A percentile compares a stretch with the other conserved stretches of the same genome.
Conservation (phyloP, 1,284 basidiomycete genomes). For the Cryptococcus deneoformans region DNA sequence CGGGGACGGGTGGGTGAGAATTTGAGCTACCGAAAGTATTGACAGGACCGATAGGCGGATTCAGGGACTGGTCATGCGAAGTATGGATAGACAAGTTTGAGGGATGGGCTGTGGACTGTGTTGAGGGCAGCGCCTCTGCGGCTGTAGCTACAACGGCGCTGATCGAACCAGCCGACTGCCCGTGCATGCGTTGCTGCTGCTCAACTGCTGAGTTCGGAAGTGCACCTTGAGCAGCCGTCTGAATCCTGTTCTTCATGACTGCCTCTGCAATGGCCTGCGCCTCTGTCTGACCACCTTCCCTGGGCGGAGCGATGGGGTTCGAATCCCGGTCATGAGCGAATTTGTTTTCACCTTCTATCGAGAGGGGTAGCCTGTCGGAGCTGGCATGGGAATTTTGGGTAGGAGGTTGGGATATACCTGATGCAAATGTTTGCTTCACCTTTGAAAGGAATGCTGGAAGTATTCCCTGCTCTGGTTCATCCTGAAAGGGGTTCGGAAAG, state of each 20-base stretch:
- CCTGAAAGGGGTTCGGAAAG: constrained; percentile 47
- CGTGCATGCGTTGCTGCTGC: too few relatives aligned
- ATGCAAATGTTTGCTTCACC: constrained; percentile 44
- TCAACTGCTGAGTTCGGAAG: too few relatives aligned
- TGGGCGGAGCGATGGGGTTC: not conserved
- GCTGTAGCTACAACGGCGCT: not conserved
- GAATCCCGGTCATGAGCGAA: not conserved
- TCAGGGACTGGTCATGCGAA: not conserved
- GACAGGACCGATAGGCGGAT: constrained; percentile 15
- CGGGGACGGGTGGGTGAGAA: constrained; percentile 5
- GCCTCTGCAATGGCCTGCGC: constrained; percentile 44
- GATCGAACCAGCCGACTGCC: too few relatives aligned
- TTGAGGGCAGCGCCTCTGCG: not conserved
- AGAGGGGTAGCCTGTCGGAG: not conserved
- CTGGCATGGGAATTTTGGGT: not conserved
- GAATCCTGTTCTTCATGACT: constrained; percentile 16
- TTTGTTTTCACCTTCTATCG: constrained; percentile 2
- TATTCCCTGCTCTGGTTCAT: constrained; percentile 48
- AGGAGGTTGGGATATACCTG: constrained; percentile 1
- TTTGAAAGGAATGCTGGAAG: constrained; percentile 46
- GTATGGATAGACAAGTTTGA: not conserved
- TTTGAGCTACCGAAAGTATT: constrained; percentile 15
- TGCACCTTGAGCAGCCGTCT: constrained; percentile 7
- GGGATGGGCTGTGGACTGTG: not conserved
- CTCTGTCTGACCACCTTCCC: constrained; percentile 27